These are phyloP conservation scores for Pleoardoris graminearum DNA, from an alignment of 2,329 filamentous ascomycete genomes.

Conservation along the genomic window DNA sequence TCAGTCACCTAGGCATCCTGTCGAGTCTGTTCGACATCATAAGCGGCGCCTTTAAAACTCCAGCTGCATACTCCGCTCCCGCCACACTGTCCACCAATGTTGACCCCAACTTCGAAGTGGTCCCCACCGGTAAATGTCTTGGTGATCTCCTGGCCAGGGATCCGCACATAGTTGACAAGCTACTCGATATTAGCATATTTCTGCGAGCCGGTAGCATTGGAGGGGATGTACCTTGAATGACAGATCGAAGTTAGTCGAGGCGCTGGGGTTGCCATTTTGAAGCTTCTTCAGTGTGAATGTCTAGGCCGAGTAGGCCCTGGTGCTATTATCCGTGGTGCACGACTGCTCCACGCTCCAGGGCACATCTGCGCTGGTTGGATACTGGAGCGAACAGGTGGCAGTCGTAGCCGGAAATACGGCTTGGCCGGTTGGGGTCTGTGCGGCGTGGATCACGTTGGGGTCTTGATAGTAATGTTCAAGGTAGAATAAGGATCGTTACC, in stretches of 20 bases:
- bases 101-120: constrained; percentile 12
- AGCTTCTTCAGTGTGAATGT: neutral
- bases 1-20: no score
- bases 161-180: neutral
- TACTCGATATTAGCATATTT: neutral
- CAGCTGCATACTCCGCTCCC: constrained; percentile 8
- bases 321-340: constrained; percentile 6
- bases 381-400: constrained; percentile 5
- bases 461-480: constrained; percentile 14
- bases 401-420: constrained; percentile 4
- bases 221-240: constrained; percentile 9
- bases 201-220: neutral
- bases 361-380: neutral
- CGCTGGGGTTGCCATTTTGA: neutral
- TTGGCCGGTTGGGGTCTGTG: neutral
- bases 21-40: neutral
- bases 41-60: neutral
- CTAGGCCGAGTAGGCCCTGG: constrained; percentile 7
- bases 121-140: constrained; percentile 8
- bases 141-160: neutral
- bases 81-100: constrained; percentile 15
- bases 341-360: constrained; percentile 4
- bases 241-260: constrained; percentile 12
- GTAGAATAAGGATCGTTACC: constrained; percentile 14
- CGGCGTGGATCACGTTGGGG: neutral